Base-by-base conservation (phyloP, 2,329 filamentous ascomycete genomes). In the Sporothrix curviconia region DNA sequence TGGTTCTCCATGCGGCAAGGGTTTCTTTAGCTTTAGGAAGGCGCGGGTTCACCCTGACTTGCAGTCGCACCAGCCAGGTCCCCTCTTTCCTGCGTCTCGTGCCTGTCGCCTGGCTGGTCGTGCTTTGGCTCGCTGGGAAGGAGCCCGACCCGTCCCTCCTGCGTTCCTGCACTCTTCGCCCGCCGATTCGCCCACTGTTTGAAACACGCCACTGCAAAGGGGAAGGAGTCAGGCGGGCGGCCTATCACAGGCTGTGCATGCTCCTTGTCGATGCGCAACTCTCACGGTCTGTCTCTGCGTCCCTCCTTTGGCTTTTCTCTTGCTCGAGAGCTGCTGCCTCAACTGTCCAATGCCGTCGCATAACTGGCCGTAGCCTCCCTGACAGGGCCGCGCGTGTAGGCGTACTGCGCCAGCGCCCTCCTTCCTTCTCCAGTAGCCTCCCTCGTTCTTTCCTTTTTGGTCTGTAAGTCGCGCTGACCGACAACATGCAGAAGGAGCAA, bases 141-240 rank as follows among this genome's bases (percentile, higher is more conserved):
- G 32, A 25, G 44, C 42, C 28, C 17, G n/a, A 17, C 22, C 19
- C 17, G 49, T 22, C 49, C 40, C 8, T 15, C 37, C 37, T 25
- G 32, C 28, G n/a, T n/a, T 22, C 49, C 37, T 17, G 15, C 37
- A 37, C 39, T 42, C 22, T 43, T 43, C 39, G 28, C 51, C 51
- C 50, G 36, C 50, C 17, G 42, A 53, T 53, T 53, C 50, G 50
- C 50, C 50, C 25, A 17, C 14, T 25, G 42, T 44, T 46, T 56
- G 57, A 59, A 59, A 59, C 57, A 53, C 53, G 52, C 57, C 57
- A 59, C 36, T 56, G 53, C 53, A 53, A 44, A 59, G 22, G 39
- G 57, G 46, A 42, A 11, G 39, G 19, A n/a, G n/a, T 9, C 46
- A 6, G 14, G 22, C 14, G 28, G 3, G 19, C n/a, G 44, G 40